These are phyloP conservation scores for Gracilaria gracilis DNA, from an alignment of 23 red algal species.

Conservation along the genomic window DNA sequence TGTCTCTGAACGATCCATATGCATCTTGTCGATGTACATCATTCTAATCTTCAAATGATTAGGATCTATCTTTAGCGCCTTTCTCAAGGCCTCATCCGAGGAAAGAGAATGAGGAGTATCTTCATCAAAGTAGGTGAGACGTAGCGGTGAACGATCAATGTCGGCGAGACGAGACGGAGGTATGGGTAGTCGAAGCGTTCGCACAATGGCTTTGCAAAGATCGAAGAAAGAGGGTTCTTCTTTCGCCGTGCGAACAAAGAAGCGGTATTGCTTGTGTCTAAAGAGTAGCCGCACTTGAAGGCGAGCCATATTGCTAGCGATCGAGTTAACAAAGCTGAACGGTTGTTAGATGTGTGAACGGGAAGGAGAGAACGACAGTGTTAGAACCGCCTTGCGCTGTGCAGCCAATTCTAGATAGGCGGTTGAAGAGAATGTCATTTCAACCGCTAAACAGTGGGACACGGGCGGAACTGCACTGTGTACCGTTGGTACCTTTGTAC, in stretches of 20 bases:
- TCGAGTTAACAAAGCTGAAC: no score
- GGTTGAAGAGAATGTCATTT: no score
- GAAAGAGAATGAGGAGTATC: not conserved
- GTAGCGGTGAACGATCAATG: slow-evolving; percentile 10
- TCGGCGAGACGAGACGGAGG: slow-evolving; percentile 2
- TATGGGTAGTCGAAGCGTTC: not conserved
- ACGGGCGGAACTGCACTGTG: no score
- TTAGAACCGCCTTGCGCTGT: no score
- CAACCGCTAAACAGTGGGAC: no score
- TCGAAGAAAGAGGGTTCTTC: not conserved
- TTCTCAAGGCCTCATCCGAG: not conserved
- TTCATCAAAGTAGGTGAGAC: not conserved
- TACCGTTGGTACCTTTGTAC: no score
- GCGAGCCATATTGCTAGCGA: not conserved
- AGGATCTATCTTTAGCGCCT: not conserved
- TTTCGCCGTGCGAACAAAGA: not conserved
- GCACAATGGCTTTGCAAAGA: slow-evolving; percentile 10
- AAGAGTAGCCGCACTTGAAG: not conserved
- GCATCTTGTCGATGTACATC: slow-evolving; percentile 21
- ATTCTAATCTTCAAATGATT: not conserved
- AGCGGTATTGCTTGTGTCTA: not conserved
- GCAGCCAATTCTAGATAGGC: no score
- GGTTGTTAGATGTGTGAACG: no score
- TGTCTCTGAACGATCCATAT: slow-evolving; percentile 20
- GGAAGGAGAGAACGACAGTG: no score